phyloP scores from a whole-genome alignment of 768 basidiomycete genomes.

The Phylloporus arenicola region DNA sequence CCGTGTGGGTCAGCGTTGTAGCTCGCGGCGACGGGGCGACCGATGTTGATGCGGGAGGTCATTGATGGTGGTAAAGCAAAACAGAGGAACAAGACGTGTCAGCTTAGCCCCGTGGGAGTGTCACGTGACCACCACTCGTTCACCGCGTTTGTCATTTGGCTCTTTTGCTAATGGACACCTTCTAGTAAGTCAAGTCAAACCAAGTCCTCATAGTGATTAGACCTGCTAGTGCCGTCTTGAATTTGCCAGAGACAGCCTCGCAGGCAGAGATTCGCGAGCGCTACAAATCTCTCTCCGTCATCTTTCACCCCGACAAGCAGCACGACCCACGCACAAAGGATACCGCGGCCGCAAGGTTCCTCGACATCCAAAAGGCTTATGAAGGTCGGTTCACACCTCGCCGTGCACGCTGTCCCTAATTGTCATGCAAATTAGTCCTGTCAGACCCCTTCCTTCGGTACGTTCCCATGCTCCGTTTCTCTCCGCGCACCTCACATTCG shows the following conservation, averaged over 20 bases:
- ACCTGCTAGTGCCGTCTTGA: constrained; percentile 52
- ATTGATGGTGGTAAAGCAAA: constrained; percentile 35
- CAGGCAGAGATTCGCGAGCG: constrained; percentile 69
- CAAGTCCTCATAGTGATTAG: background rate
- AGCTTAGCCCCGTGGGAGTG: constrained; percentile 15
- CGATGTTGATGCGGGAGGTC: constrained; percentile 80
- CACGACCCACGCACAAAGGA: constrained; percentile 49
- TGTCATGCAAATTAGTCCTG: constrained; percentile 42
- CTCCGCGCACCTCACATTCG: constrained; percentile 2
- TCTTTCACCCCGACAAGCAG: constrained; percentile 86
- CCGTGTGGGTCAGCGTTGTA: constrained; percentile 76
- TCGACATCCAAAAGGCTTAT: constrained; percentile 78
- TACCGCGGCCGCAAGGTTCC: constrained; percentile 61
- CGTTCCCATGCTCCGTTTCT: constrained; percentile 15
- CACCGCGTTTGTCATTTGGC: background rate
- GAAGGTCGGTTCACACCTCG: constrained; percentile 45
- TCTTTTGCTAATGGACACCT: background rate
- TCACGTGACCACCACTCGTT: constrained; percentile 20
- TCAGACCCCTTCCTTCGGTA: constrained; percentile 70
- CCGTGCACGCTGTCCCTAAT: constrained; percentile 8
- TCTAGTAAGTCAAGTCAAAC: constrained; percentile 27
- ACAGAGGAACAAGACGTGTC: constrained; percentile 21
- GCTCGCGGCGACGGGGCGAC: constrained; percentile 56
- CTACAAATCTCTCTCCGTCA: constrained; percentile 64
- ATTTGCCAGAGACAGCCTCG: constrained; percentile 59